Percentiles rank a stretch among this genome's conserved stretches.
These are phyloP conservation scores for Astragalus glycyphyllos DNA, from an alignment of 306 rosid genomes.

Conservation along the genomic window DNA sequence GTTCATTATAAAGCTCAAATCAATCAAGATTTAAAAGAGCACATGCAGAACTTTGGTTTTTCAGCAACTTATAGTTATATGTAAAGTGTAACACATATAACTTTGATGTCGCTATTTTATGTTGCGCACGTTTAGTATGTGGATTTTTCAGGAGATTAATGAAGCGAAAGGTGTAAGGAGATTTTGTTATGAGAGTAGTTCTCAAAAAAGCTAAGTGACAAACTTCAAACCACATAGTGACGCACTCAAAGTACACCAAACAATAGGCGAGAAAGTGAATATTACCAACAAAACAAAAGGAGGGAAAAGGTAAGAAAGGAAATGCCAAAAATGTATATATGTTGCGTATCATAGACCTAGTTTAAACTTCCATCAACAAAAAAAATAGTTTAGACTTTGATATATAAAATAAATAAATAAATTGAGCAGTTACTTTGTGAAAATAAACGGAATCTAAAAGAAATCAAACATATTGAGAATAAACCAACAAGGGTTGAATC, in stretches of 20 bases:
- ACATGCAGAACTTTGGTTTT: background rate
- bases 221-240: background rate
- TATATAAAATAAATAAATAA: no score
- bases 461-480: no score
- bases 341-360: no score
- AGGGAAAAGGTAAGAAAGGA: background rate
- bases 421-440: no score
- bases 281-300: background rate
- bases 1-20: background rate
- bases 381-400: no score
- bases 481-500: no score
- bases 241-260: background rate
- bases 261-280: slow-evolving; percentile 1
- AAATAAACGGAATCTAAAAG: no score
- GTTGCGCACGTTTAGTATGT: background rate
- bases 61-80: background rate
- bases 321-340: background rate
- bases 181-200: background rate
- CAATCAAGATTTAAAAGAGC: background rate
- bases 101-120: background rate
- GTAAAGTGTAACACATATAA: background rate
- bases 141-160: background rate
- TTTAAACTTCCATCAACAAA: no score
- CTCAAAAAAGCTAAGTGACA: background rate
- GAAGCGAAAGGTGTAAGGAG: background rate